Evolutionary conservation across 371 early-diverging fungal genomes (phyloP), one percentile per base, ranked within the genome.

Genomic region (Choanephora cucurbitarum): DNA sequence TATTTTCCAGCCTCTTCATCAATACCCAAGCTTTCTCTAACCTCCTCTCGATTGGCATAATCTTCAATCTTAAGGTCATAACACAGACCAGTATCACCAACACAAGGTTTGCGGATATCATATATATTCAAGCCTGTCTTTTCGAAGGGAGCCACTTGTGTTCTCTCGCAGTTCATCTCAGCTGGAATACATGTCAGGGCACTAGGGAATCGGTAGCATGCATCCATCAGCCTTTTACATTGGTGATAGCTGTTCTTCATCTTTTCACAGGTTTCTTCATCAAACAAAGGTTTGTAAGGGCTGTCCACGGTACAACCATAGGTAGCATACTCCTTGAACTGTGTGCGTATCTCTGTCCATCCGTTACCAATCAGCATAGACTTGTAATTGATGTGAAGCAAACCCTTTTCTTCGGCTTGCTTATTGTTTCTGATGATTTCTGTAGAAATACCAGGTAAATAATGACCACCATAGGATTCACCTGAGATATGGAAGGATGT

Each of bases 281-380:
- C 44, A 49, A 65, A 68, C 5, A 72, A 47, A 6, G 69, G 68
- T n/a, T 62, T 51, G 40, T 64, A 62, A 32, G 15, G 18, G 46
- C 44, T 55, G 42, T 64, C 61, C 17, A 60, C 44, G n/a, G 88
- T 82, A 62, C 91, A 90, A 0, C 90, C 92, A 84, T 90, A 92
- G 42, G 85, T 79, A 11, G 90, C 85, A 69, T 92, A 96, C 70
- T 85, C 88, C 66, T 89, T 79, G 64, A 88, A 91, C 72, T 96
- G 97, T 0, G 81, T 77, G 50, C 84, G 73, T 22, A 92, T 91
- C 48, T 94, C 89, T 1, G 90, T 91, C 74, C 94, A 75, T 1
- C 96, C 97, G 67, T 96, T 96, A 19, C 96, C 96, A 52, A 95
- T 89, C 52, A 89, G 69, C 55, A 95, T 68, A 17, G 89, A 86